phyloP scores from a whole-genome alignment of 2,329 filamentous ascomycete species.

The Calonectria montana region DNA sequence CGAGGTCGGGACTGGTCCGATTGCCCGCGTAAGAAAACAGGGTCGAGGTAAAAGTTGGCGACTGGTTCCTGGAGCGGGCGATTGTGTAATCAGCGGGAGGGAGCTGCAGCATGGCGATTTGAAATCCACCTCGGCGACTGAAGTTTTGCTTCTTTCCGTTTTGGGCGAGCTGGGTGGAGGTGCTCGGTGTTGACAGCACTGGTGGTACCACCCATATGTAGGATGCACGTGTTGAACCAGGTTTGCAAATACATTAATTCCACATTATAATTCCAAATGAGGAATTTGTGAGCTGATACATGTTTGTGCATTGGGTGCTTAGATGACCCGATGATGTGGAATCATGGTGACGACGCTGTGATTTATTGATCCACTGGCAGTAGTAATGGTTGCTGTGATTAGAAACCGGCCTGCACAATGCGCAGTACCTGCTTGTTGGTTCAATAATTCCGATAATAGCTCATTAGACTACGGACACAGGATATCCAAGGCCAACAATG shows the following conservation, averaged over 20 bases:
- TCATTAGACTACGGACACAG: neutral
- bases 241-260: neutral
- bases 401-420: neutral
- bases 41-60: neutral
- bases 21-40: conserved; percentile 14
- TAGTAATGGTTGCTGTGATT: neutral
- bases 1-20: conserved; percentile 27
- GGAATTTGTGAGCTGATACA: neutral
- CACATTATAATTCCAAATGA: neutral
- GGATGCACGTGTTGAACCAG: neutral
- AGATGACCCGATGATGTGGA: neutral
- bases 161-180: conserved; percentile 6
- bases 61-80: conserved; percentile 17
- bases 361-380: neutral
- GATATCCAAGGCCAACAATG: neutral
- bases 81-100: conserved; percentile 38
- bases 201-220: neutral
- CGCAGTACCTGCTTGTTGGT: neutral
- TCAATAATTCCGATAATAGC: neutral
- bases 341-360: neutral
- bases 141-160: conserved; percentile 31
- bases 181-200: neutral
- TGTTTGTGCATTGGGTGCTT: neutral
- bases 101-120: conserved; percentile 37
- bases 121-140: conserved; percentile 38